phyloP scores from a whole-genome alignment of 2,329 filamentous ascomycete genomes.

The Dactylellina haptotyla region DNA sequence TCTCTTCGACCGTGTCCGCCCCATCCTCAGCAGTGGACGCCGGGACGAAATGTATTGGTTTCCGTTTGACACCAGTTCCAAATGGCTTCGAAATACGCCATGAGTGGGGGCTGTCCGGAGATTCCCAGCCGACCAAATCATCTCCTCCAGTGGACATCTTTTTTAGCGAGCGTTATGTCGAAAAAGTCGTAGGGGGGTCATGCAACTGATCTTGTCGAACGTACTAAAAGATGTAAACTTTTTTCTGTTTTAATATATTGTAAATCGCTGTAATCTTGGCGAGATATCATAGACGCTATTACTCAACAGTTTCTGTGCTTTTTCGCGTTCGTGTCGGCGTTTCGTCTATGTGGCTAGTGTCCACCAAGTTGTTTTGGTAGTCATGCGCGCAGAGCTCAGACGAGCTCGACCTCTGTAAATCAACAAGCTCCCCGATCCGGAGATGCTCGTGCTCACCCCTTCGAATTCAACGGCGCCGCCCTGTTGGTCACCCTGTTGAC shows the following conservation, averaged over 20 bases:
- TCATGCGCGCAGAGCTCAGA: neutral
- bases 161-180: neutral
- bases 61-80: constrained; percentile 68
- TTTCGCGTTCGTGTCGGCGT: constrained; percentile 8
- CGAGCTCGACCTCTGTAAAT: constrained; percentile 21
- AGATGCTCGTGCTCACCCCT: constrained; percentile 23
- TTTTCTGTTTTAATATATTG: neutral
- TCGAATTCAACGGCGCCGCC: no score
- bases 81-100: constrained; percentile 63
- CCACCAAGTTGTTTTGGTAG: neutral
- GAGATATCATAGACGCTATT: constrained; percentile 29
- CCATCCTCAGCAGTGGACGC: constrained; percentile 57
- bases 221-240: no score
- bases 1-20: constrained; percentile 27
- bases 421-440: constrained; percentile 7
- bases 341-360: constrained; percentile 30
- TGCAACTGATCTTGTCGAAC: no score
- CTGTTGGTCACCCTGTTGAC: no score
- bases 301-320: constrained; percentile 26
- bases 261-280: neutral
- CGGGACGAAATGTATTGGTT: constrained; percentile 69
- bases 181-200: constrained; percentile 22
- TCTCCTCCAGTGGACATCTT: constrained; percentile 46
- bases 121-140: constrained; percentile 33
- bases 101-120: constrained; percentile 36